Conservation (phyloP, 2,329 filamentous ascomycete genomes). For the Drechslerella coelobrocha region DNA sequence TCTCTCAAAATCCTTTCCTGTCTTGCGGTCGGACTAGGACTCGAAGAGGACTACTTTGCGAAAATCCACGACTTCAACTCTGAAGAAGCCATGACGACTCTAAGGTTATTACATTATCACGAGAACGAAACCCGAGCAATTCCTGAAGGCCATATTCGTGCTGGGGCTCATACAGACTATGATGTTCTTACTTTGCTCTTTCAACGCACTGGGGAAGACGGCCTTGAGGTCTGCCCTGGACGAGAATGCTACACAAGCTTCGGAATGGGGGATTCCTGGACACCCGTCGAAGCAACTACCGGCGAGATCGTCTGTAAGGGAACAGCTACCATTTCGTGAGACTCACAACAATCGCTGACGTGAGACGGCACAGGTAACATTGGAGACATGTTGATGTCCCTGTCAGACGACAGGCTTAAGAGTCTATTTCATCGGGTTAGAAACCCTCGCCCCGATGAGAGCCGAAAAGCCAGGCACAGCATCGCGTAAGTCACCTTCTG, state of each 20-base stretch:
- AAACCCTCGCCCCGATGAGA: constrained; percentile 63
- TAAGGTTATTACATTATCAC: constrained; percentile 67
- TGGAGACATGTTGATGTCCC: constrained; percentile 71
- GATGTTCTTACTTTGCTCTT: constrained; percentile 70
- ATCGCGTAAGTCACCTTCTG: constrained; percentile 61
- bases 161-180: constrained; percentile 71
- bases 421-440: constrained; percentile 70
- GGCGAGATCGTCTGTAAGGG: constrained; percentile 66
- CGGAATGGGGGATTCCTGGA: constrained; percentile 68
- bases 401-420: constrained; percentile 73
- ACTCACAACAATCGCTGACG: constrained; percentile 27
- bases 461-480: constrained; percentile 68
- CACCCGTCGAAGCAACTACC: constrained; percentile 65
- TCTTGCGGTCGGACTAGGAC: constrained; percentile 66
- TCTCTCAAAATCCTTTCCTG: constrained; percentile 67
- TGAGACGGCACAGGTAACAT: constrained; percentile 53
- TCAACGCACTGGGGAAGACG: constrained; percentile 67
- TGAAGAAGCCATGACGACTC: constrained; percentile 65
- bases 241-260: constrained; percentile 68
- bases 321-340: constrained; percentile 28
- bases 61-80: constrained; percentile 63
- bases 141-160: constrained; percentile 59
- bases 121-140: constrained; percentile 58
- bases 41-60: constrained; percentile 66
- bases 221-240: constrained; percentile 71